A percentile compares a stretch with the other conserved stretches of the same genome.
Conservation (phyloP, 2,329 filamentous ascomycete species). For the Ophiostoma sp. region DNA sequence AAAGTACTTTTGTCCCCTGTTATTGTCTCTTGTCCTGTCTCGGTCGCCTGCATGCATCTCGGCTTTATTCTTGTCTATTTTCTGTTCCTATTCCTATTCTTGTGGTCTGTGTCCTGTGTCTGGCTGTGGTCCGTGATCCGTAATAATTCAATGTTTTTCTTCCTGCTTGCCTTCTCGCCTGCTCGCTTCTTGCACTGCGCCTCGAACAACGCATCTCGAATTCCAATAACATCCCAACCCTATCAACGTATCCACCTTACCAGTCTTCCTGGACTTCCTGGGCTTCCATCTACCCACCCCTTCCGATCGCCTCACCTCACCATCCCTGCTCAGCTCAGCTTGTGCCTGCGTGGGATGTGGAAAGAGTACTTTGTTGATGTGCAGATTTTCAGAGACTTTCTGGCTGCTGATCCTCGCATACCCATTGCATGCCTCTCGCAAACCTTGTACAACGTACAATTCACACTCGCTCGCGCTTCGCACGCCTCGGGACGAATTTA, state of each 20-base stretch:
- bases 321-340: slow-evolving; percentile 3
- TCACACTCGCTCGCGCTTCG: neutral
- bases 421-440: neutral
- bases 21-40: neutral
- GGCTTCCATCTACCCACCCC: neutral
- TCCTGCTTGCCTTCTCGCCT: too few relatives aligned
- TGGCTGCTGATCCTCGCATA: neutral
- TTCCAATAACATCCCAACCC: neutral
- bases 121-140: neutral
- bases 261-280: neutral
- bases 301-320: slow-evolving; percentile 1
- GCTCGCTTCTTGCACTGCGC: too few relatives aligned
- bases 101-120: neutral
- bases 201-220: neutral
- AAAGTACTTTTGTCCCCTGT: neutral
- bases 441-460: neutral
- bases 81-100: neutral
- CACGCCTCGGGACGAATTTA: neutral
- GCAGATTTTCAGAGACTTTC: neutral
- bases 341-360: neutral
- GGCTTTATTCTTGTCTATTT: neutral
- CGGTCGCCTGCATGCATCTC: neutral
- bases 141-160: neutral
- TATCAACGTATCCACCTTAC: neutral
- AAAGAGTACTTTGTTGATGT: neutral